Base-by-base conservation (phyloP, 2,329 filamentous ascomycete species). In the Diaporthe velutina region DNA sequence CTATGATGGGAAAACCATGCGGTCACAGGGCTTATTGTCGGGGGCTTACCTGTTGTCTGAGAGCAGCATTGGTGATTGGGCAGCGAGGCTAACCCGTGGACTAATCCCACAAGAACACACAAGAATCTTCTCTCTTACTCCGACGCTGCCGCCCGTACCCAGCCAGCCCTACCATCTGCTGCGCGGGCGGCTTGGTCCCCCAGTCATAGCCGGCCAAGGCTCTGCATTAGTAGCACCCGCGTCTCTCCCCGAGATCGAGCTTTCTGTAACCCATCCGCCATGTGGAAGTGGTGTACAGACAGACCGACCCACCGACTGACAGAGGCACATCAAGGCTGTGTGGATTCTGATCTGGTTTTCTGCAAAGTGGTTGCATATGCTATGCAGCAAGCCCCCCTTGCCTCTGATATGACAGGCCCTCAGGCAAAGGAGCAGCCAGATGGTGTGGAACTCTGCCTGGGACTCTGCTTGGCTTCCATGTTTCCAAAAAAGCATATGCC, bases 311-410 rank as follows among this genome's bases (percentile, higher is more conserved):
- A 28, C 22, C 15, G 48, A 30, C 15, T 22, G 40, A 28, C 52
- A 48, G 68, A 42, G 13, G 57, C 30, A 17, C 30, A 15, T 35
- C 30, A 22, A 52, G 55, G 48, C 35, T 25, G 67, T 55, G 70
- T 64, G 70, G 70, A 45, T 22, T 64, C 50, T 54, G 57, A 54
- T 64, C 70, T 72, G 50, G 70, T 54, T 72, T 72, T 72, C 70
- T 72, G 70, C 57, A 72, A 33, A 72, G 70, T 72, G 70, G 70
- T 54, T 54, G 70, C 70, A 72, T 64, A 40, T 61, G 45, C 30
- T 38, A 61, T 71, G 70, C 57, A 61, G 48, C 64, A 40, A 28
- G 57, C 57, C 45, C 25, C 50, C 70, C 70, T 42, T 54, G 25
- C 55, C 45, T 42, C 9, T 25, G 70, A 54, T 35, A 54, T 54